A percentile compares a stretch with the other conserved stretches of the same genome.
Evolutionary conservation across 441 rosid species (phyloP).

Genomic region (Bruguiera hainesii): DNA sequence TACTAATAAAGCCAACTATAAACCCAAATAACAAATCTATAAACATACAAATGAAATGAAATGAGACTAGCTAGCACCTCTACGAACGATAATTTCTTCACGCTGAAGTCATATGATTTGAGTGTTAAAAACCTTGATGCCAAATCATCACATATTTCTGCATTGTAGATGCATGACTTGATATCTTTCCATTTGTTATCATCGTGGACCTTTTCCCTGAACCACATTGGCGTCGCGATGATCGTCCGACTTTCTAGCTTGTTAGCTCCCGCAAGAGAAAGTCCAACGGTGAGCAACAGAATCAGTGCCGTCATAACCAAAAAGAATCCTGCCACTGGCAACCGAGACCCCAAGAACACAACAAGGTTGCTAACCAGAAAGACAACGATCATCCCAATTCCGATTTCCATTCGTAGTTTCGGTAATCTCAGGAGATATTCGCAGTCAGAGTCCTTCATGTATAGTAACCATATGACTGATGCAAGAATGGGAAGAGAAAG

Average conservation of each 20-base stretch:
- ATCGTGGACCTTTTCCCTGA: slow-evolving; percentile 39
- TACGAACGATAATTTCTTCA: slow-evolving; percentile 40
- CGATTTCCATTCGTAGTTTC: slow-evolving; percentile 41
- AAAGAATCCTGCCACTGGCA: slow-evolving; percentile 48
- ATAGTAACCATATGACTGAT: slow-evolving; percentile 51
- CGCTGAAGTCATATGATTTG: slow-evolving; percentile 36
- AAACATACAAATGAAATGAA: background rate
- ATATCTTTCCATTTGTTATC: slow-evolving; percentile 48
- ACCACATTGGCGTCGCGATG: slow-evolving; percentile 59
- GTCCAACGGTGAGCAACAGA: slow-evolving; percentile 52
- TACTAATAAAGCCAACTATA: background rate
- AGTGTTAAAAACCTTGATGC: slow-evolving; percentile 24
- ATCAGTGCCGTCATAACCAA: slow-evolving; percentile 48
- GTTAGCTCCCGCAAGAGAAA: slow-evolving; percentile 51
- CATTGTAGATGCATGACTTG: slow-evolving; percentile 57
- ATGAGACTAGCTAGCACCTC: slow-evolving; percentile 57
- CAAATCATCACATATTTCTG: slow-evolving; percentile 41
- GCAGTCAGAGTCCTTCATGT: slow-evolving; percentile 72
- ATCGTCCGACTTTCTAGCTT: slow-evolving; percentile 46
- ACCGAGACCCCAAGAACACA: slow-evolving; percentile 34
- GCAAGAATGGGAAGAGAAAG: slow-evolving; percentile 61
- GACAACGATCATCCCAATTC: slow-evolving; percentile 42
- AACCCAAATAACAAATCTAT: background rate
- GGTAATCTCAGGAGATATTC: slow-evolving; percentile 59
- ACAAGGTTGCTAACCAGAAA: slow-evolving; percentile 44